These are phyloP conservation scores for Chloris gayana DNA, from an alignment of 176 grass and related monocot genomes.

Conservation along the genomic window DNA sequence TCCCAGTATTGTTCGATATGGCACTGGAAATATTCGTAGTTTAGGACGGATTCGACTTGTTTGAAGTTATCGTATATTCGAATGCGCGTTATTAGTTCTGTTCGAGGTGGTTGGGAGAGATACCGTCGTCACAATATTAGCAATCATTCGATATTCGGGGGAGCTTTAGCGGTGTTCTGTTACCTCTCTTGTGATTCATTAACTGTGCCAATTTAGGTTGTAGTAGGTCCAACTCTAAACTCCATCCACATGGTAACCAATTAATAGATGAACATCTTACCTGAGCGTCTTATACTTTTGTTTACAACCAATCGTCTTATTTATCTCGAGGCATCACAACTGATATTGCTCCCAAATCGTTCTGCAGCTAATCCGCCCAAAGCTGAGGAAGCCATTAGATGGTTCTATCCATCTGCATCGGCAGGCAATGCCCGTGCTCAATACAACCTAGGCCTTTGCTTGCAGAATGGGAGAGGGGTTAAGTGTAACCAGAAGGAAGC, in stretches of 20 bases:
- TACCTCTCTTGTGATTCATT: constrained; percentile 8
- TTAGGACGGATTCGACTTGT: constrained; percentile 16
- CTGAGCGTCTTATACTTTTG: not conserved
- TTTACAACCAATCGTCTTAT: not conserved
- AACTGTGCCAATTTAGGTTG: not conserved
- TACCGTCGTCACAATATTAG: not conserved
- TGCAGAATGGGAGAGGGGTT: constrained; percentile 65
- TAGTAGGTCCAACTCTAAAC: not conserved
- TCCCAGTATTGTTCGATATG: constrained; percentile 10
- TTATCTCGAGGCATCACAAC: not conserved
- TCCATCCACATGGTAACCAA: not conserved
- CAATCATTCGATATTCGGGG: constrained; percentile 7
- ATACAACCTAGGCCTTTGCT: constrained; percentile 75
- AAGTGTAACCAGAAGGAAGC: constrained; percentile 60
- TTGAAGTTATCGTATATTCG: not conserved
- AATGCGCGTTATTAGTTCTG: not conserved
- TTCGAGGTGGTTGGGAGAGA: not conserved
- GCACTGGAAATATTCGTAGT: constrained; percentile 5
- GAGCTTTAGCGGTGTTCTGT: not conserved
- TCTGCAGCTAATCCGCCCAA: constrained; percentile 59
- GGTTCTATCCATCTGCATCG: constrained; percentile 67
- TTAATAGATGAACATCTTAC: not conserved
- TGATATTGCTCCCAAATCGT: constrained; percentile 34
- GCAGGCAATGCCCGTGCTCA: constrained; percentile 63
- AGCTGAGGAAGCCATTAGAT: constrained; percentile 60